Evolutionary conservation across 1,139 yeast genomes (phyloP).

Genomic region (Hansenula sp.): DNA sequence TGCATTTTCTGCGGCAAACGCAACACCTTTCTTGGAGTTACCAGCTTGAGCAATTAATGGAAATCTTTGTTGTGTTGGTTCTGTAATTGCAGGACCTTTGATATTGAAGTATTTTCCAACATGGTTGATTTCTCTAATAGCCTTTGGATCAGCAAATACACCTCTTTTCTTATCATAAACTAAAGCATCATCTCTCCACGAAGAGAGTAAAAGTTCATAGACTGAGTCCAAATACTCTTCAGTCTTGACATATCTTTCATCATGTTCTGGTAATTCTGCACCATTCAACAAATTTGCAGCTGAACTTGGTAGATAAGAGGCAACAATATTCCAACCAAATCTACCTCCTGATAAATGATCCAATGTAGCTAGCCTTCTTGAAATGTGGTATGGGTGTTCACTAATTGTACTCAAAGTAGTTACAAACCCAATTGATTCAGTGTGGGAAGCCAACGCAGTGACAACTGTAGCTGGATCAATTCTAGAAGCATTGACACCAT

Average conservation of each 20-base stretch:
- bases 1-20: slow-evolving; percentile 36
- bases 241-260: slow-evolving; percentile 32
- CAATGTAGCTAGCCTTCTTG: slow-evolving; percentile 34
- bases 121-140: slow-evolving; percentile 29
- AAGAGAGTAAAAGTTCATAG: slow-evolving; percentile 31
- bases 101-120: slow-evolving; percentile 33
- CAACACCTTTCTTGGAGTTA: slow-evolving; percentile 31
- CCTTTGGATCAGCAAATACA: slow-evolving; percentile 28
- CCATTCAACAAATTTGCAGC: slow-evolving; percentile 33
- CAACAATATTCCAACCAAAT: slow-evolving; percentile 38
- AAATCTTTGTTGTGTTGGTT: slow-evolving; percentile 35
- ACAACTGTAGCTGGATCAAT: slow-evolving; percentile 32
- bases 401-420: slow-evolving; percentile 35
- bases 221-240: slow-evolving; percentile 33
- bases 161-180: slow-evolving; percentile 25
- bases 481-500: slow-evolving; percentile 34
- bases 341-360: slow-evolving; percentile 36
- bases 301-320: slow-evolving; percentile 33
- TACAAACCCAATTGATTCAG: slow-evolving; percentile 32
- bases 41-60: slow-evolving; percentile 38
- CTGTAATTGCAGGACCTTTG: slow-evolving; percentile 32
- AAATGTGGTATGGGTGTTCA: slow-evolving; percentile 35
- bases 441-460: slow-evolving; percentile 35
- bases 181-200: slow-evolving; percentile 38
- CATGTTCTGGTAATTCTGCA: slow-evolving; percentile 32